A percentile compares a stretch with the other conserved stretches of the same genome.
Conservation (phyloP, 2,329 filamentous ascomycete genomes). For the Nemania serpens region DNA sequence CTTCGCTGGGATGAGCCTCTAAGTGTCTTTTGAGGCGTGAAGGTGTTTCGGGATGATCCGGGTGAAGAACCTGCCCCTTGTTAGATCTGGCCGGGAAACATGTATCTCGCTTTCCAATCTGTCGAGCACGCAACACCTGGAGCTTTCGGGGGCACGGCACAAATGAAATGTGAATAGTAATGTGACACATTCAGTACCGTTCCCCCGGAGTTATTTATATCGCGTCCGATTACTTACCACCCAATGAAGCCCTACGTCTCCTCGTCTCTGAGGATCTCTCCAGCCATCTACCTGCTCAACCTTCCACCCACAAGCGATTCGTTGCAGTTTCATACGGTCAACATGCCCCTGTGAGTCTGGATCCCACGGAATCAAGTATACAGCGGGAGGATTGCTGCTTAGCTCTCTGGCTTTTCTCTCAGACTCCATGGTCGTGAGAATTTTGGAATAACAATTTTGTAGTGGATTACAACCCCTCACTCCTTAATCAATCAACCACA, state of each 20-base stretch:
- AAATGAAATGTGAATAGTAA: neutral
- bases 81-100: too few relatives aligned
- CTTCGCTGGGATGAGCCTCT: conserved; percentile 27
- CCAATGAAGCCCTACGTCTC: conserved; percentile 28
- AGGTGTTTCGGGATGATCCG: conserved; percentile 26
- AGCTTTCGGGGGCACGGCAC: neutral
- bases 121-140: neutral
- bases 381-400: neutral
- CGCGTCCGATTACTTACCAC: conserved; percentile 23
- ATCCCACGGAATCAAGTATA: conserved; percentile 30
- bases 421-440: neutral
- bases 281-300: conserved; percentile 27
- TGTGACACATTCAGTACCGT: neutral
- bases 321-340: conserved; percentile 30
- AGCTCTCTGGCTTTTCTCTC: neutral
- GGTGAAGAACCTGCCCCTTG: conserved; percentile 30
- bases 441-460: neutral
- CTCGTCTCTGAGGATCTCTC: conserved; percentile 25
- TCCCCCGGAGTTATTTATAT: neutral
- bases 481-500: neutral
- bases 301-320: conserved; percentile 33
- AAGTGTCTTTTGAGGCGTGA: conserved; percentile 33
- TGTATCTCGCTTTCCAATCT: neutral
- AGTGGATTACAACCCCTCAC: neutral
- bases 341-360: conserved; percentile 30